Evolutionary conservation across 148 eudicot genomes (phyloP), one percentile per base, ranked within the genome.

Genomic region (Chenopodium suecicum): DNA sequence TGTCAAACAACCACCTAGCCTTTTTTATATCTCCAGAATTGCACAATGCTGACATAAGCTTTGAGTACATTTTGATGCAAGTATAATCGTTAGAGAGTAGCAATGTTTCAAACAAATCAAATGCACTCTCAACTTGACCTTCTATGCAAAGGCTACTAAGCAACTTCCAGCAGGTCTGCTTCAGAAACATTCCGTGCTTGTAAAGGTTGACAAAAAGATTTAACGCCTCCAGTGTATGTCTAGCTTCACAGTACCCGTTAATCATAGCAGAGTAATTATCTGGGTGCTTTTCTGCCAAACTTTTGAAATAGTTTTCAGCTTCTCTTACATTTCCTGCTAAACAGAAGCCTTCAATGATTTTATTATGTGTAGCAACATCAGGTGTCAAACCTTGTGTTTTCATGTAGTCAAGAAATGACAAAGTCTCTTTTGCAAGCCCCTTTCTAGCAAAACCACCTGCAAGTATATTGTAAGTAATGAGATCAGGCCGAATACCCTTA

Each of bases 261-360:
- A 92, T 75, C 91, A 92, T 85, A 20, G 94, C 85, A 81, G 87
- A 88, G 84, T 89, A 90, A 71, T 85, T 85, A 70, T 86, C 89
- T 1, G 77, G 47, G 70, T 82, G 22, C 72, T 89, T 90, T 4
- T 84, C 87, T 79, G 83, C 82, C 79, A 91, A 81, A 80, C 80
- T 71, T 37, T 68, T 67, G 46, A 93, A 87, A 86, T 84, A 84
- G 19, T 22, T 71, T 84, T 90, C 91, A 71, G 98, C 98, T 82
- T 92, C 91, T 76, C 82, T 80, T 52, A 91, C 88, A 80, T 90
- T 88, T 32, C 92, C 90, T 17, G 78, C 89, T 1, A 80, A 22
- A 77, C 88, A 92, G 76, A 93, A 86, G 77, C 94, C 92, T 81
- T 91, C 88, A 58, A 93, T 88, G 60, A 93, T 88, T 83, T 86